Percentiles rank a stretch among this genome's conserved stretches.
Conservation (phyloP, 768 basidiomycete species). For the Podaxis sp. region DNA sequence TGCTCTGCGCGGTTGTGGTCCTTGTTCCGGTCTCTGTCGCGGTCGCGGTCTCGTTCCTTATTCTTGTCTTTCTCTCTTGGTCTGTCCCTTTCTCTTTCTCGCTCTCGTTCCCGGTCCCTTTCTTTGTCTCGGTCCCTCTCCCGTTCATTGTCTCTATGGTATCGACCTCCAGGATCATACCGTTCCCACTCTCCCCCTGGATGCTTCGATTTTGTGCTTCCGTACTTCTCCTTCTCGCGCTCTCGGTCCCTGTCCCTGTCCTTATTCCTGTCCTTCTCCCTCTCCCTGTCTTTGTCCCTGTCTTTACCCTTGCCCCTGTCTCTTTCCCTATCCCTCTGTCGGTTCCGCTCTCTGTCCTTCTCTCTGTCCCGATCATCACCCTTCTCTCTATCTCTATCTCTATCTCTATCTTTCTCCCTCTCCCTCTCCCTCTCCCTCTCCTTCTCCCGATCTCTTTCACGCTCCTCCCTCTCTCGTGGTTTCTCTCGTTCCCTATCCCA, state of each 20-base stretch:
- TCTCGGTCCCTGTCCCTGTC: slow-evolving; percentile 13
- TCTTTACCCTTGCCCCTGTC: slow-evolving; percentile 10
- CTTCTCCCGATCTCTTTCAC: neutral
- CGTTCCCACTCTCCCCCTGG: neutral
- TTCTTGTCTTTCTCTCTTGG: slow-evolving; percentile 16
- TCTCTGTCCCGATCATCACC: neutral
- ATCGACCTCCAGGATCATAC: slow-evolving; percentile 16
- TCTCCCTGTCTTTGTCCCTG: slow-evolving; percentile 12
- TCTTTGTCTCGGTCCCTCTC: slow-evolving; percentile 19
- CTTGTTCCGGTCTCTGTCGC: slow-evolving; percentile 16
- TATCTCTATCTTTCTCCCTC: neutral
- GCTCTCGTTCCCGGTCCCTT: slow-evolving; percentile 9
- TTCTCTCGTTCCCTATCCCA: neutral
- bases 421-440: neutral
- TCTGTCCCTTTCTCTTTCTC: slow-evolving; percentile 12
- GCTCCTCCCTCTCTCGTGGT: neutral
- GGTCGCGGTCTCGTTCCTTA: slow-evolving; percentile 12
- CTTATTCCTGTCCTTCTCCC: slow-evolving; percentile 4
- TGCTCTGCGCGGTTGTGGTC: slow-evolving; percentile 14
- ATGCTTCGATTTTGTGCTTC: neutral
- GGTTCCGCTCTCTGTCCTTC: neutral
- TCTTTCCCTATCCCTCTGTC: slow-evolving; percentile 5
- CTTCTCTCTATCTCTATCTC: neutral
- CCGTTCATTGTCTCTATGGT: slow-evolving; percentile 3
- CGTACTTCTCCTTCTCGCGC: slow-evolving; percentile 4